Evolutionary conservation across 1,284 basidiomycete species (phyloP), one percentile per base, ranked within the genome.

Genomic region (Anthracocystis setariae): DNA sequence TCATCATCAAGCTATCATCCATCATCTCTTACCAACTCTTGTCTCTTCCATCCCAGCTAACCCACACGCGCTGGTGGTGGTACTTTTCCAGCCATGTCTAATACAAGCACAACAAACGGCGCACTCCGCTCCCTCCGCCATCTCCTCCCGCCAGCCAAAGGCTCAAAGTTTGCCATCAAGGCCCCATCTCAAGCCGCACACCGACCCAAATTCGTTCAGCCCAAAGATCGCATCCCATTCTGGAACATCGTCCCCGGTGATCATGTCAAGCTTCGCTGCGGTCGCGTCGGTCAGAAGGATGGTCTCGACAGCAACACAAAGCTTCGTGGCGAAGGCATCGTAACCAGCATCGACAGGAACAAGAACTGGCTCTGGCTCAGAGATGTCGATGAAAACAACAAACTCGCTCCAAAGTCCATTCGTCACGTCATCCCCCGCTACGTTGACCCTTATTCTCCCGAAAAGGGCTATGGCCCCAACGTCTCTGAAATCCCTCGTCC

Each of bases 161-260:
- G 76, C 45, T 74, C 76, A 35, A 83, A 83, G 46, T 78, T 80
- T 45, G 74, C 72, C 47, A 61, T 71, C 50, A 68, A 67, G 58
- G 72, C 76, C 10, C 83, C 83, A 12, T 73, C 82, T 3, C 75
- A 82, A 47, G 78, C 80, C 56, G 74, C 78, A 4, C 62, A 78
- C 18, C 55, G 42, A 39, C 79, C 80, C 33, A 64, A 70, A 39
- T 84, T 79, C 51, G 84, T 84, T 46, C 80, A 76, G 54, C 77
- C 80, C 38, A 82, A 83, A 69, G 83, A 84, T 61, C 80, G 84
- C 38, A 77, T 84, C 37, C 73, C 79, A 0, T 84, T 78, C 61
- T 84, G 83, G 84, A 83, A 84, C 74, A 80, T 84, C 55, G 81
- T 79, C 2, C 82, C 83, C 2, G 80, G 80, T 4, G 84, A 84